These are phyloP conservation scores for Ascochyta fabae DNA, from an alignment of 2,329 filamentous ascomycete genomes.

Conservation along the genomic window DNA sequence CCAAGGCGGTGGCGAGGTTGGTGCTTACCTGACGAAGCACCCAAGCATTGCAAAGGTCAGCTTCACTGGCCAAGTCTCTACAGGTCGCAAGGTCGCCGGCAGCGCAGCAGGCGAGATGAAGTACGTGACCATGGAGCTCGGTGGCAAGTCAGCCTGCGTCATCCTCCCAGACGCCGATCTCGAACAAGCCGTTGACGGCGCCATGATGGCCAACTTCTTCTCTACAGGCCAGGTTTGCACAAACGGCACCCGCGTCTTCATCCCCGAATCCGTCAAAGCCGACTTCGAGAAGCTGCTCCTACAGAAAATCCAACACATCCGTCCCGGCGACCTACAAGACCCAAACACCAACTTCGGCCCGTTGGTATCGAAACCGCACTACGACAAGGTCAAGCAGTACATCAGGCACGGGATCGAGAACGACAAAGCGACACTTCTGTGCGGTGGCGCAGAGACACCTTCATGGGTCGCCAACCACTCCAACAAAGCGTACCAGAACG, in stretches of 20 bases:
- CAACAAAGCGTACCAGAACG: slow-evolving; percentile 55
- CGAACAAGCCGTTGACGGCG: slow-evolving; percentile 82
- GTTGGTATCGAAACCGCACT: slow-evolving; percentile 75
- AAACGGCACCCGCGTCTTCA: slow-evolving; percentile 87
- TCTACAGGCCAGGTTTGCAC: slow-evolving; percentile 92
- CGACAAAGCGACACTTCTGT: slow-evolving; percentile 76
- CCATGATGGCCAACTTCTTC: slow-evolving; percentile 95
- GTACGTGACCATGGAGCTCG: slow-evolving; percentile 90
- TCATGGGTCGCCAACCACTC: slow-evolving; percentile 54
- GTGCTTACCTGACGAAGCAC: slow-evolving; percentile 76
- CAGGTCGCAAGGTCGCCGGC: slow-evolving; percentile 80
- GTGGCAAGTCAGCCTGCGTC: slow-evolving; percentile 82
- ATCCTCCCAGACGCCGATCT: slow-evolving; percentile 81
- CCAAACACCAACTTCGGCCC: slow-evolving; percentile 81
- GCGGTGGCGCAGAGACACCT: slow-evolving; percentile 70
- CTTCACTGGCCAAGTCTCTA: slow-evolving; percentile 87
- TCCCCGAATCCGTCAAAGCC: slow-evolving; percentile 69
- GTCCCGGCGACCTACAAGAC: slow-evolving; percentile 76
- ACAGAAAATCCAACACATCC: slow-evolving; percentile 72
- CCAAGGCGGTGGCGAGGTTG: slow-evolving; percentile 79
- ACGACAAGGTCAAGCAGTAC: slow-evolving; percentile 78
- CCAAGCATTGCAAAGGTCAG: slow-evolving; percentile 80
- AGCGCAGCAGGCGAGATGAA: slow-evolving; percentile 81
- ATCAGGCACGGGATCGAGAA: slow-evolving; percentile 75
- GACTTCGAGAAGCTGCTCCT: slow-evolving; percentile 73